Evolutionary conservation across 2,329 filamentous ascomycete genomes (phyloP).

Genomic region (Fusarium goolgardi): DNA sequence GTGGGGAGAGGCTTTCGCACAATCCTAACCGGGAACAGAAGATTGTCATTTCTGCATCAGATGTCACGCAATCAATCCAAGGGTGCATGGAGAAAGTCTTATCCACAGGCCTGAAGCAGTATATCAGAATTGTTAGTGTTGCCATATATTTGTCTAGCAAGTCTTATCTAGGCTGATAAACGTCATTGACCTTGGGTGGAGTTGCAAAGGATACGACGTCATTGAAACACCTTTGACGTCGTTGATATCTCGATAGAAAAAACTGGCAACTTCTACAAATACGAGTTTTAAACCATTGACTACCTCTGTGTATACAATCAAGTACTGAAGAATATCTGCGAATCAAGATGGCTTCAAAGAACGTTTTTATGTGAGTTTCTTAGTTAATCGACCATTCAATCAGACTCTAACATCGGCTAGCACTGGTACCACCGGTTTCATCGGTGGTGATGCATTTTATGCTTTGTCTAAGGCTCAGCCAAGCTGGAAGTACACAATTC

Average conservation of each 20-base stretch:
- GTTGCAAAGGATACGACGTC: conserved; percentile 6
- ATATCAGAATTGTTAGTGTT: not conserved
- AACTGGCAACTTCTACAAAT: not conserved
- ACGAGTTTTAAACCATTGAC: accelerated
- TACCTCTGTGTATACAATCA: not conserved
- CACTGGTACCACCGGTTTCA: conserved; percentile 23
- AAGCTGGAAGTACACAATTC: conserved; percentile 54
- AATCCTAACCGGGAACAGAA: not conserved
- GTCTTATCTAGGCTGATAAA: not conserved
- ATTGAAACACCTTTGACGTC: conserved; percentile 13
- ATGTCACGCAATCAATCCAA: not conserved
- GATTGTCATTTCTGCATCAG: not conserved
- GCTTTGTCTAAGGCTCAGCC: conserved; percentile 48
- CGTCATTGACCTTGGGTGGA: not conserved
- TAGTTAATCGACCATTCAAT: accelerated
- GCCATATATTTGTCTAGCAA: accelerated
- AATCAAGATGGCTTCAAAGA: conserved; percentile 10
- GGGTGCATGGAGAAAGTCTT: not conserved
- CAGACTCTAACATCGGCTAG: not conserved
- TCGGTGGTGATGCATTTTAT: conserved; percentile 27
- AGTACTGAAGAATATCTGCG: not conserved
- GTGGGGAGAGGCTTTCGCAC: not conserved
- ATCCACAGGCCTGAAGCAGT: not conserved
- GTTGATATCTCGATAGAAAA: not conserved
- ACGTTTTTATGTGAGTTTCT: conserved; percentile 2